These are phyloP conservation scores for Yamagishiella unicocca DNA, from an alignment of 139 green algal genomes.

Conservation along the genomic window DNA sequence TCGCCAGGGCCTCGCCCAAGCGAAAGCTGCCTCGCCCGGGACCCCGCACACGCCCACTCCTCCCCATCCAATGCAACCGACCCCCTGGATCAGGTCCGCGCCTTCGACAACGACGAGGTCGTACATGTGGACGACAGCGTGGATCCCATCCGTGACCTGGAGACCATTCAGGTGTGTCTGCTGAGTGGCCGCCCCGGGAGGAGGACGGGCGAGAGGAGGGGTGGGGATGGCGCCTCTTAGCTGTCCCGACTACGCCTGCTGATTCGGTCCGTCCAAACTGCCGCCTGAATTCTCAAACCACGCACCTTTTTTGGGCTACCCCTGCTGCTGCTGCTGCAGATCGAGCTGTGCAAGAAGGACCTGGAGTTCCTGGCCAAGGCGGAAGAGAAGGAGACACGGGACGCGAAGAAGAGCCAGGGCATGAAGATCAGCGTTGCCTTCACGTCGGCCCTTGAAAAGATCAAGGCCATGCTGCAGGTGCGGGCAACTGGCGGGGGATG, in stretches of 20 bases:
- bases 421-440: conserved; percentile 65
- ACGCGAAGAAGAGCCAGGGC: conserved; percentile 82
- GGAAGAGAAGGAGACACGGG: conserved; percentile 71
- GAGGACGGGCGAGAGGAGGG: no score
- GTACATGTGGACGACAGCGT: conserved; percentile 85
- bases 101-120: conserved; percentile 85
- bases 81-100: conserved; percentile 72
- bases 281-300: no score
- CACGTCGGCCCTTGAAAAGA: conserved; percentile 51
- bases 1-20: no score
- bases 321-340: no score
- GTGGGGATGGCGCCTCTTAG: no score
- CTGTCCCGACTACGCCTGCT: no score
- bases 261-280: no score
- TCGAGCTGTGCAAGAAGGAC: conserved; percentile 81
- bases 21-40: neutral
- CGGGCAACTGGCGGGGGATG: no score
- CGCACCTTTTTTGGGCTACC: no score
- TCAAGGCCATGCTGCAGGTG: conserved; percentile 57
- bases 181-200: no score
- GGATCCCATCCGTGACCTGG: conserved; percentile 92
- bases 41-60: neutral
- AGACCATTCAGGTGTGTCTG: conserved; percentile 84
- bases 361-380: conserved; percentile 70
- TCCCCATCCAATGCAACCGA: no score